Evolutionary conservation across 768 basidiomycete species (phyloP).

Genomic region (Agaricus subrufescens): DNA sequence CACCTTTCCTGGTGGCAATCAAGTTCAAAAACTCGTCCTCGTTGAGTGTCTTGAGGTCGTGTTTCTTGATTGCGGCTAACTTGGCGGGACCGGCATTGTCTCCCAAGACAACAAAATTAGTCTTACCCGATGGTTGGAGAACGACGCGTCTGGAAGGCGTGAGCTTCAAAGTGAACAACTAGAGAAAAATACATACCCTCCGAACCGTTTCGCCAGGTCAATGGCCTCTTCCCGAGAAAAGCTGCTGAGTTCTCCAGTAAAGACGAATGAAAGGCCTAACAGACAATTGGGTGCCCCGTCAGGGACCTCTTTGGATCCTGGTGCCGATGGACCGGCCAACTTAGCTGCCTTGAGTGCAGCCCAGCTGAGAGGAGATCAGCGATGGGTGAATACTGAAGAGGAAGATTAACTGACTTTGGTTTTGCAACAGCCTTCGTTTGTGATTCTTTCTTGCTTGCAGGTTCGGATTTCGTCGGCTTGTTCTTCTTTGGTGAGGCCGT

Average conservation of each 20-base stretch:
- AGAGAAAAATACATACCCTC: slow-evolving; percentile 58
- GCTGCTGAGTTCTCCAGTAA: slow-evolving; percentile 88
- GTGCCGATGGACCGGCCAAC: slow-evolving; percentile 54
- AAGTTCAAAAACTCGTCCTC: slow-evolving; percentile 88
- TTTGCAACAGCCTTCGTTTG: slow-evolving; percentile 17
- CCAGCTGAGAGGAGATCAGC: slow-evolving; percentile 26
- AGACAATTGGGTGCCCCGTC: slow-evolving; percentile 72
- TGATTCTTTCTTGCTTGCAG: slow-evolving; percentile 19
- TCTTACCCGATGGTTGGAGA: slow-evolving; percentile 83
- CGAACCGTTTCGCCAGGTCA: slow-evolving; percentile 89
- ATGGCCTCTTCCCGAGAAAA: slow-evolving; percentile 84
- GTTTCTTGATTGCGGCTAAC: slow-evolving; percentile 80
- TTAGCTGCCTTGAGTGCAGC: slow-evolving; percentile 53
- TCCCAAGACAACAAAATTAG: slow-evolving; percentile 86
- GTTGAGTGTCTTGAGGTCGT: slow-evolving; percentile 65
- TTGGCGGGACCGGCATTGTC: slow-evolving; percentile 86
- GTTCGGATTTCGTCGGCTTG: background rate
- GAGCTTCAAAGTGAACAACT: background rate
- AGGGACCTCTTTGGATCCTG: slow-evolving; percentile 68
- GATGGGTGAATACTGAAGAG: background rate
- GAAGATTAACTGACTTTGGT: slow-evolving; percentile 8
- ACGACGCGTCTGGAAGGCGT: slow-evolving; percentile 66
- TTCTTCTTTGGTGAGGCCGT: slow-evolving; percentile 4
- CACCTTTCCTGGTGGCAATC: slow-evolving; percentile 67
- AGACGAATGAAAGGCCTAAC: slow-evolving; percentile 86